These are phyloP conservation scores for Colletotrichum aenigma DNA, from an alignment of 2,329 filamentous ascomycete species.

Conservation along the genomic window DNA sequence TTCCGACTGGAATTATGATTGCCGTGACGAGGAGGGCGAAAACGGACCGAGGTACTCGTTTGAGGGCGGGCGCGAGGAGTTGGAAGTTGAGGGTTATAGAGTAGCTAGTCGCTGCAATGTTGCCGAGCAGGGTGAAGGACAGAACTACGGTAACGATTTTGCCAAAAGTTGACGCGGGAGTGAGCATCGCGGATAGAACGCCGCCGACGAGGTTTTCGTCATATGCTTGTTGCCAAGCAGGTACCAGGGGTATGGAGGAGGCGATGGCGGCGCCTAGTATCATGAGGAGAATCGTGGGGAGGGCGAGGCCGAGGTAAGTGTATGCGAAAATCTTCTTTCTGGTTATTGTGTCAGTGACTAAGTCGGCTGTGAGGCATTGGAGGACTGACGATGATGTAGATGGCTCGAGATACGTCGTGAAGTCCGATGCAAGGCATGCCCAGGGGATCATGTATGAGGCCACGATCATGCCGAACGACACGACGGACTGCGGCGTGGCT, in stretches of 20 bases:
- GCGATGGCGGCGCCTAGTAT: constrained; percentile 44
- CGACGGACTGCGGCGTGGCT: constrained; percentile 47
- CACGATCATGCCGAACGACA: constrained; percentile 65
- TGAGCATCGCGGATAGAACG: constrained; percentile 34
- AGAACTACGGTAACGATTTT: constrained; percentile 40
- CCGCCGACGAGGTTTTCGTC: constrained; percentile 32
- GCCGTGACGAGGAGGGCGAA: constrained; percentile 43
- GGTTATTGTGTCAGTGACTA: not conserved
- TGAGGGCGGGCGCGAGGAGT: constrained; percentile 37
- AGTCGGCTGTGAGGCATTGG: not conserved
- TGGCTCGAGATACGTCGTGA: constrained; percentile 64
- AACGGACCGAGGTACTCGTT: constrained; percentile 42
- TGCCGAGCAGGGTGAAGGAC: constrained; percentile 40
- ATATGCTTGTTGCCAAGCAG: constrained; percentile 32
- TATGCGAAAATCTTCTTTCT: constrained; percentile 56
- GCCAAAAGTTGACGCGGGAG: constrained; percentile 33
- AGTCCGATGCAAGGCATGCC: constrained; percentile 62
- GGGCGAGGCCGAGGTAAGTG: constrained; percentile 57
- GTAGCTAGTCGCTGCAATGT: constrained; percentile 42
- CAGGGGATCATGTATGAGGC: constrained; percentile 69
- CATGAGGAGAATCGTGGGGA: constrained; percentile 36
- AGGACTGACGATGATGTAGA: constrained; percentile 43
- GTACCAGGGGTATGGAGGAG: constrained; percentile 30
- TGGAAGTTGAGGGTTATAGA: constrained; percentile 44
- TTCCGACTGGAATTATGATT: constrained; percentile 44